These are phyloP conservation scores for Ophiostoma pallidulum DNA, from an alignment of 2,329 filamentous ascomycete genomes.

Conservation along the genomic window DNA sequence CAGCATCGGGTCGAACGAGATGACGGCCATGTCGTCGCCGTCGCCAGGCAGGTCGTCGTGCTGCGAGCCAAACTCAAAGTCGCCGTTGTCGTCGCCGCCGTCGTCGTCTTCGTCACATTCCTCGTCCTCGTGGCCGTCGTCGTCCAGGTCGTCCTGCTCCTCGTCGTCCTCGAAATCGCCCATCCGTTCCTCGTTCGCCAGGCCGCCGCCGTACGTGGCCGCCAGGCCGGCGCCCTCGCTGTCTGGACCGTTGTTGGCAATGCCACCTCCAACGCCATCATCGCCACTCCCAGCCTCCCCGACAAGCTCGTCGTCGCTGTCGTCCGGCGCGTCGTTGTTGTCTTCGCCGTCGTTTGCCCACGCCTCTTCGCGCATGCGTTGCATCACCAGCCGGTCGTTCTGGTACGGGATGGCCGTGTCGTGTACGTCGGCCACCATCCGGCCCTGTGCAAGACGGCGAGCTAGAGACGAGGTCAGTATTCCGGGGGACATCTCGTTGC, in stretches of 20 bases:
- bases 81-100: constrained; percentile 6
- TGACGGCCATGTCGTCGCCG: constrained; percentile 16
- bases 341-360: constrained; percentile 4
- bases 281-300: not conserved
- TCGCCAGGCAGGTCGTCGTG: constrained; percentile 5
- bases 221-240: not conserved
- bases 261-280: not conserved
- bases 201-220: constrained; percentile 12
- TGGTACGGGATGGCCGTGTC: not conserved
- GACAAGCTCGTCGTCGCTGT: constrained; percentile 11
- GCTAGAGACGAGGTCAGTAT: not conserved
- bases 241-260: not conserved
- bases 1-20: constrained; percentile 41
- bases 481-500: no score
- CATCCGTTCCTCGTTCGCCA: constrained; percentile 12
- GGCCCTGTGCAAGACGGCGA: not conserved
- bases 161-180: constrained; percentile 15
- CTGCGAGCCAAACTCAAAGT: constrained; percentile 9
- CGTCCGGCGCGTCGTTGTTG: constrained; percentile 11
- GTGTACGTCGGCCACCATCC: not conserved
- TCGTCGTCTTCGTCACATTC: constrained; percentile 13
- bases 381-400: not conserved
- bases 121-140: constrained; percentile 15
- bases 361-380: not conserved
- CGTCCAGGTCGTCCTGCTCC: constrained; percentile 12